Conservation (phyloP, 345 rosid genomes). For the Hibiscus mutabilis region DNA sequence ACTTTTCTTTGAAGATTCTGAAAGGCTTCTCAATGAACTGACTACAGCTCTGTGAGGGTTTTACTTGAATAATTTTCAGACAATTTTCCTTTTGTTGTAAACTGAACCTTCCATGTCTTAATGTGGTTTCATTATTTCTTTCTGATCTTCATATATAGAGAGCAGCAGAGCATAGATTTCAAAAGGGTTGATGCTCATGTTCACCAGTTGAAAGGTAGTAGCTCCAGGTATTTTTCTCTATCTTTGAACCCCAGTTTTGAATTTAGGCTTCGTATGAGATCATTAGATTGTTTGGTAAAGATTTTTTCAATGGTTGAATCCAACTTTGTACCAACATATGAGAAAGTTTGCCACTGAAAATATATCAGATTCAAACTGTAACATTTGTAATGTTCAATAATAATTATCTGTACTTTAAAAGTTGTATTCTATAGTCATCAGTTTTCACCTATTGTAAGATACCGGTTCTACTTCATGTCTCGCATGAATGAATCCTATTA, state of each 20-base stretch:
- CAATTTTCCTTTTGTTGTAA: background rate
- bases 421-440: background rate
- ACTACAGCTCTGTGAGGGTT: slow-evolving; percentile 13
- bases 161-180: slow-evolving; percentile 12
- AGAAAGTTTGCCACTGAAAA: background rate
- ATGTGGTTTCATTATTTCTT: background rate
- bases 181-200: slow-evolving; percentile 20
- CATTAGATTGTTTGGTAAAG: background rate
- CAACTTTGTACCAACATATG: background rate
- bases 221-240: slow-evolving; percentile 12
- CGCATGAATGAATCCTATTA: background rate
- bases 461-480: background rate
- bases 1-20: slow-evolving; percentile 20
- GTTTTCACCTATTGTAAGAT: background rate
- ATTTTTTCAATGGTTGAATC: background rate
- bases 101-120: background rate
- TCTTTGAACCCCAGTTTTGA: background rate
- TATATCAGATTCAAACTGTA: background rate
- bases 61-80: background rate
- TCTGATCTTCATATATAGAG: background rate
- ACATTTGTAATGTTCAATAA: background rate
- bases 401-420: background rate
- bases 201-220: slow-evolving; percentile 20
- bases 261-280: background rate
- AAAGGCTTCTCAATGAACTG: slow-evolving; percentile 16